Conservation (phyloP, 352 stramenopile genomes). For the Globisporangium orthogonon region DNA sequence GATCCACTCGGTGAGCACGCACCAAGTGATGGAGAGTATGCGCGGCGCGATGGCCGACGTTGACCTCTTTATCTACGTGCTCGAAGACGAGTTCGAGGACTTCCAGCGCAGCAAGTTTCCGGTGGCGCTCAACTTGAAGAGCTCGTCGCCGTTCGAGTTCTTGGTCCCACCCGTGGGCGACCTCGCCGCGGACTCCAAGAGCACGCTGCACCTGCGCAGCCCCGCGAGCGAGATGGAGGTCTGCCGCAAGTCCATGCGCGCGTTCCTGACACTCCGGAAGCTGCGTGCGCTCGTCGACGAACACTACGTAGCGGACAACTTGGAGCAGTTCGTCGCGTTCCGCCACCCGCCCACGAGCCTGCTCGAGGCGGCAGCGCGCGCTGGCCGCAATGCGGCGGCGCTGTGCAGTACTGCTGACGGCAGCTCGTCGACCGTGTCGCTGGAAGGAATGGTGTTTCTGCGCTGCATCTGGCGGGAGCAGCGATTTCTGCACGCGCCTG, state of each 20-base stretch:
- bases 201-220: slow-evolving; percentile 34
- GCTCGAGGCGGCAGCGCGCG: slow-evolving; percentile 21
- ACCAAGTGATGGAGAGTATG: slow-evolving; percentile 81
- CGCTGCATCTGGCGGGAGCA: slow-evolving; percentile 75
- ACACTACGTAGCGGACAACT: slow-evolving; percentile 30
- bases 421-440: slow-evolving; percentile 9
- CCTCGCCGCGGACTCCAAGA: slow-evolving; percentile 16
- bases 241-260: slow-evolving; percentile 60
- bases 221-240: slow-evolving; percentile 68
- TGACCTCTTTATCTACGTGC: slow-evolving; percentile 74
- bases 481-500: slow-evolving; percentile 56
- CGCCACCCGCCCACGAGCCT: slow-evolving; percentile 52
- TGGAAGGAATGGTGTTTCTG: slow-evolving; percentile 69
- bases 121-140: slow-evolving; percentile 42
- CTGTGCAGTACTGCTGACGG: slow-evolving; percentile 1
- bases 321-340: slow-evolving; percentile 49
- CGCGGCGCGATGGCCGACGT: slow-evolving; percentile 71
- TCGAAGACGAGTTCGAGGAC: slow-evolving; percentile 58
- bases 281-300: slow-evolving; percentile 47
- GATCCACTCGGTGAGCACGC: slow-evolving; percentile 58
- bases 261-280: slow-evolving; percentile 56
- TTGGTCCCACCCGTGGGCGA: slow-evolving; percentile 36
- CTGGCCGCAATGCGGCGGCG: not conserved
- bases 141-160: slow-evolving; percentile 60
- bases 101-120: slow-evolving; percentile 52